Evolutionary conservation across 2,329 filamentous ascomycete species (phyloP), one percentile per base, ranked within the genome.

Genomic region (Ophiostoma fasciatum): DNA sequence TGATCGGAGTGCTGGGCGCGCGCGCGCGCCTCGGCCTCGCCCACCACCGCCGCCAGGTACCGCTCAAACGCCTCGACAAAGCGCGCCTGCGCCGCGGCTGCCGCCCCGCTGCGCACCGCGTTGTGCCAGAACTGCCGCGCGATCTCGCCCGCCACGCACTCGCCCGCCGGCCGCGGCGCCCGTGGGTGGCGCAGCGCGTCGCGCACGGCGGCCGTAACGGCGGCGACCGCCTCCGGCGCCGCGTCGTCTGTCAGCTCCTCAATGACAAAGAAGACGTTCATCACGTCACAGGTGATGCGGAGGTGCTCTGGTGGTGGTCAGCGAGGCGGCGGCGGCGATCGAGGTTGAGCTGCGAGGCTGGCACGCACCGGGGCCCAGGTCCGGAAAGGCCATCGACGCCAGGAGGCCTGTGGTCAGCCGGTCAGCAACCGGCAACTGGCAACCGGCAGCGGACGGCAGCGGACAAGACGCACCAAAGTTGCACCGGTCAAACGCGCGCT

Each of bases 231-330:
- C 1, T 31, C 22, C 3, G 39, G 31, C 3, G 29, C 28, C 0
- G 39, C 32, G 8, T 39, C 33, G 35, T 50, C 49, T 0, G 48
- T 46, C 31, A 43, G 35, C 31, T 50, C 48, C 26, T 50, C 49
- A 8, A 48, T 43, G 21, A 49, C 39, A 31, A 50, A 51, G 35
- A 50, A 50, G 14, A 51, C 34, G 31, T 50, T 45, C 48, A 50
- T 50, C 4, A 49, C 30, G 26, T 50, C 48, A 21, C 45, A 49
- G 17, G 18, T 37, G 11, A 37, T 39, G 13, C 39, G 38, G 5
- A 44, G 29, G 14, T 43, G 41, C 1, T 45, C 46, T 45, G 27
- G 11, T 5, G 10, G n/a, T n/a, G n/a, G n/a, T n/a, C n/a, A n/a
- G n/a, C n/a, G n/a, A n/a, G n/a, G n/a, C n/a, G n/a, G n/a, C n/a